Percentiles rank a stretch among this genome's conserved stretches.
These are phyloP conservation scores for Aspergillus panamensis DNA, from an alignment of 495 filamentous ascomycete species.

Conservation along the genomic window DNA sequence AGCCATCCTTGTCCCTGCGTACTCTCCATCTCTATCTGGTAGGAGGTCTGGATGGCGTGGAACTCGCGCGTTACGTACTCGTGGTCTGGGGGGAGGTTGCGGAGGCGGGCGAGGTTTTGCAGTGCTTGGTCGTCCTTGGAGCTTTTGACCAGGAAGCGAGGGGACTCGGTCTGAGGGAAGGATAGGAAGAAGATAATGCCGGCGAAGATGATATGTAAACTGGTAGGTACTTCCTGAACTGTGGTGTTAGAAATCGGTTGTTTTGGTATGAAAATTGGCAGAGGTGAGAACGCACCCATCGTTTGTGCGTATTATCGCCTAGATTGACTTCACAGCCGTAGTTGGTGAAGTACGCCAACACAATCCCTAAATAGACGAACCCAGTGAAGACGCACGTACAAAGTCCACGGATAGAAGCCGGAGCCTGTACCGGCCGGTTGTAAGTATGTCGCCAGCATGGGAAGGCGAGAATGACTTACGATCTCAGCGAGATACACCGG, in stretches of 20 bases:
- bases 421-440: conserved; percentile 31
- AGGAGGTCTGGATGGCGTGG: conserved; percentile 58
- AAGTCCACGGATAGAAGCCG: conserved; percentile 59
- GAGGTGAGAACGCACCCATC: conserved; percentile 47
- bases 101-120: conserved; percentile 34
- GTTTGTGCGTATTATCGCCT: conserved; percentile 51
- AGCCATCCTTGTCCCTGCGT: conserved; percentile 52
- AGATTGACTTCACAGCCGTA: conserved; percentile 57
- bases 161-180: conserved; percentile 63
- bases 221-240: conserved; percentile 58
- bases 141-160: conserved; percentile 57
- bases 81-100: conserved; percentile 40
- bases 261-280: conserved; percentile 8
- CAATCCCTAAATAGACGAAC: conserved; percentile 49
- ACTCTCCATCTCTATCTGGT: conserved; percentile 66
- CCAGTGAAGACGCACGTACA: conserved; percentile 67
- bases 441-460: not conserved
- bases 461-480: conserved; percentile 26
- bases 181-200: conserved; percentile 61
- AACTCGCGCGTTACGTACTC: conserved; percentile 56
- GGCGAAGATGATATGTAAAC: conserved; percentile 70
- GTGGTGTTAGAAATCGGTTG: conserved; percentile 28
- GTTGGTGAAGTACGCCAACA: conserved; percentile 50
- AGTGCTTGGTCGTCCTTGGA: conserved; percentile 54
- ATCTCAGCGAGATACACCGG: conserved; percentile 52